These are phyloP conservation scores for Umbelopsis isabellina DNA, from an alignment of 192 early-diverging fungal genomes.

Conservation along the genomic window DNA sequence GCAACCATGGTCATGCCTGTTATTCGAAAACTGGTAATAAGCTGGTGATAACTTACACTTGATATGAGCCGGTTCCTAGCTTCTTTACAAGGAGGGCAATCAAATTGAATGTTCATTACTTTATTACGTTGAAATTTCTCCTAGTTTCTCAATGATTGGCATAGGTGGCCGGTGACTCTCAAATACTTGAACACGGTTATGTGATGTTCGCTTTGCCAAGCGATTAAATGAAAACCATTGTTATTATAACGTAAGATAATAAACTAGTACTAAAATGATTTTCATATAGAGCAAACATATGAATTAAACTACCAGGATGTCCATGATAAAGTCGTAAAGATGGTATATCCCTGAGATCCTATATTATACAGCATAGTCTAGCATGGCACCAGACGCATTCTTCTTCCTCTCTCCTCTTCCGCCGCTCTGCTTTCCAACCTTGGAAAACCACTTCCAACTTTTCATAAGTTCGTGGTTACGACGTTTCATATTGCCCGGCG, in stretches of 20 bases:
- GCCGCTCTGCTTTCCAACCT: not conserved
- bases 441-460: conserved; percentile 12
- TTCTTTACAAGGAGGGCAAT: too few relatives aligned
- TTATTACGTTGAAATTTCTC: too few relatives aligned
- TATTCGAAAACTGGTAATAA: not conserved
- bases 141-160: too few relatives aligned
- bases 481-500: conserved; percentile 17
- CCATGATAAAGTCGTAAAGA: not conserved
- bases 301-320: not conserved
- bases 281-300: not conserved
- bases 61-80: not conserved
- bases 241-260: too few relatives aligned
- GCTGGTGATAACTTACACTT: conserved; percentile 14
- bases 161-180: too few relatives aligned
- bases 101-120: too few relatives aligned
- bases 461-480: conserved; percentile 18
- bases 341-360: not conserved
- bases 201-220: too few relatives aligned
- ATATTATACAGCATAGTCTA: conserved; percentile 12
- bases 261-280: too few relatives aligned
- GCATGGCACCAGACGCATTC: conserved; percentile 3
- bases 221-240: too few relatives aligned
- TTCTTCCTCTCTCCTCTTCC: conserved; percentile 19
- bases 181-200: too few relatives aligned
- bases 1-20: not conserved